Conservation (phyloP, 768 basidiomycete species). For the Suillus luteus region DNA sequence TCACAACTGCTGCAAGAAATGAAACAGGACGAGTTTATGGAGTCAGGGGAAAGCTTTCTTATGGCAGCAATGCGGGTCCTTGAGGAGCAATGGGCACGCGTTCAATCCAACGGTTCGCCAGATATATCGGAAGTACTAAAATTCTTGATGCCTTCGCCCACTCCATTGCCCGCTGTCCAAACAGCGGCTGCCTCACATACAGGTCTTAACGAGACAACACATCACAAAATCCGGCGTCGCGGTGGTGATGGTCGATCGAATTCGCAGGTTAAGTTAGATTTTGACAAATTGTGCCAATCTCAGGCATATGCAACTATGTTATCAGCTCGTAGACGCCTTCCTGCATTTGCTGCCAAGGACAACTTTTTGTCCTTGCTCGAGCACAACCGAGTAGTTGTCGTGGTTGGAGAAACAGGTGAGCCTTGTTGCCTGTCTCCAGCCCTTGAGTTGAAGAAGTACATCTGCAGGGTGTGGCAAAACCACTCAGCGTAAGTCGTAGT, state of each 20-base stretch:
- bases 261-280: constrained; percentile 52
- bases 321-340: constrained; percentile 58
- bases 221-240: constrained; percentile 7
- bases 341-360: constrained; percentile 71
- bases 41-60: constrained; percentile 69
- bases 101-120: constrained; percentile 75
- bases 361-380: constrained; percentile 62
- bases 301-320: constrained; percentile 60
- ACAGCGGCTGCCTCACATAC: constrained; percentile 20
- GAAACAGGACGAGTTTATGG: constrained; percentile 54
- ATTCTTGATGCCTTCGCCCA: constrained; percentile 49
- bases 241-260: constrained; percentile 48
- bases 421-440: neutral
- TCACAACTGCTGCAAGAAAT: constrained; percentile 61
- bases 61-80: constrained; percentile 70
- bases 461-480: constrained; percentile 83
- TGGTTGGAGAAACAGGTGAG: constrained; percentile 88
- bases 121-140: constrained; percentile 68
- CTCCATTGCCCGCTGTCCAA: constrained; percentile 3
- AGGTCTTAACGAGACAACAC: constrained; percentile 18
- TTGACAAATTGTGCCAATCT: constrained; percentile 46
- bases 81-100: constrained; percentile 66
- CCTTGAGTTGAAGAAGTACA: constrained; percentile 12
- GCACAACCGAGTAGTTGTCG: constrained; percentile 68
- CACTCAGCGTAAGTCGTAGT: constrained; percentile 61